Base-by-base conservation (phyloP, 1,284 basidiomycete species). In the Irpex lacteus region DNA sequence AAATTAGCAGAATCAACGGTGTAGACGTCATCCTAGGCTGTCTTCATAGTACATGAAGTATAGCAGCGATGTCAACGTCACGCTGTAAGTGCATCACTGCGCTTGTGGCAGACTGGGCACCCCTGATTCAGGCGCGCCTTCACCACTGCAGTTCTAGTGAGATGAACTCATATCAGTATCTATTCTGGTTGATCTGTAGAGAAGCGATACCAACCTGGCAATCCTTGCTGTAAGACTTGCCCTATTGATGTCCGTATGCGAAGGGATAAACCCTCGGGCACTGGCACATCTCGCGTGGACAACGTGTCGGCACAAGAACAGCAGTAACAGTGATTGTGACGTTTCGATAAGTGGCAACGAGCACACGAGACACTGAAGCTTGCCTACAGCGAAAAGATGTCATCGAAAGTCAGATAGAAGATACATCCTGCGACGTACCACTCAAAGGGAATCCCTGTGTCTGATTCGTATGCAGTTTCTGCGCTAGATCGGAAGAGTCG, bases 271-370 rank as follows among this genome's bases (percentile, higher is more conserved):
- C 36, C 86, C 85, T 13, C 81, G 81, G 15, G 84, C 84, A 47
- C 77, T 81, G 1, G 86, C 82, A 68, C 94, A 96, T 8, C 80
- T 77, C 0, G 90, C 90, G 71, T 97, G 95, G 0, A 95, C 90
- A 59, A 92, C 84, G 71, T 97, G 95, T 36, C 91, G 86, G 75
- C 95, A 97, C 8, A 97, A 80, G 76, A 93, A 97, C n/a, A 95
- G 75, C 4, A 96, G 74, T 2, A 85, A 73, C 15, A 92, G 77
- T 1, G 82, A 79, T 63, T 87, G 84, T 0, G 86, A 80, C 0
- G 78, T 80, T 54, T 87, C 84, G 70, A 88, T 87, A 4, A 92
- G 75, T 0, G 86, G 79, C 19, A 83, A 79, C 4, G 75, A 71
- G 71, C 94, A 96, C 37, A 95, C 76, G 1, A 82, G 83, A 74